These are phyloP conservation scores for Calvatia gigantea DNA, from an alignment of 768 basidiomycete genomes.

Conservation along the genomic window DNA sequence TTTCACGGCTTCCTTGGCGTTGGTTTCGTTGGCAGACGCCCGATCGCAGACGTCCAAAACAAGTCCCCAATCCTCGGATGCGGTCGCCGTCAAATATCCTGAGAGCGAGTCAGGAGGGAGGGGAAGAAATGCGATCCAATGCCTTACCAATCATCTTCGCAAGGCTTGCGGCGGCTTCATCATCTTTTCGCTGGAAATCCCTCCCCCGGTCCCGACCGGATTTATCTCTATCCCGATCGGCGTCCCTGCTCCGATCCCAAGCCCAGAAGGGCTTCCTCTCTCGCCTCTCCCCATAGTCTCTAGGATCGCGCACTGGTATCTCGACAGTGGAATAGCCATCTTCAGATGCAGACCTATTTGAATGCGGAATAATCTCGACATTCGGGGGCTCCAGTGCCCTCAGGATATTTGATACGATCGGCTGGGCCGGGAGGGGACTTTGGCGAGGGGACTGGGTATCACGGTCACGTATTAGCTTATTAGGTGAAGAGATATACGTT, in stretches of 20 bases:
- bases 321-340: slow-evolving; percentile 26
- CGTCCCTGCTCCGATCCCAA: slow-evolving; percentile 33
- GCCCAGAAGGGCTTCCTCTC: slow-evolving; percentile 59
- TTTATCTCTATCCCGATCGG: slow-evolving; percentile 35
- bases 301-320: slow-evolving; percentile 14
- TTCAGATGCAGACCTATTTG: slow-evolving; percentile 28
- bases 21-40: slow-evolving; percentile 64
- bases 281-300: slow-evolving; percentile 35
- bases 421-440: slow-evolving; percentile 23
- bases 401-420: slow-evolving; percentile 52
- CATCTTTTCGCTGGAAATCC: slow-evolving; percentile 32
- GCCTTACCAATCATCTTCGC: slow-evolving; percentile 68
- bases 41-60: slow-evolving; percentile 86
- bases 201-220: slow-evolving; percentile 26
- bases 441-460: slow-evolving; percentile 14
- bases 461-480: neutral
- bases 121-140: neutral
- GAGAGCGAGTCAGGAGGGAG: neutral
- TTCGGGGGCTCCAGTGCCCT: slow-evolving; percentile 57
- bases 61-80: slow-evolving; percentile 78
- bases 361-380: slow-evolving; percentile 3
- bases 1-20: slow-evolving; percentile 81
- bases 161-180: slow-evolving; percentile 48
- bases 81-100: slow-evolving; percentile 75
- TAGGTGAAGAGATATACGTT: neutral